Percentiles rank a stretch among this genome's conserved stretches.
Conservation (phyloP, 2,329 filamentous ascomycete genomes). For the Penicillium sp. region DNA sequence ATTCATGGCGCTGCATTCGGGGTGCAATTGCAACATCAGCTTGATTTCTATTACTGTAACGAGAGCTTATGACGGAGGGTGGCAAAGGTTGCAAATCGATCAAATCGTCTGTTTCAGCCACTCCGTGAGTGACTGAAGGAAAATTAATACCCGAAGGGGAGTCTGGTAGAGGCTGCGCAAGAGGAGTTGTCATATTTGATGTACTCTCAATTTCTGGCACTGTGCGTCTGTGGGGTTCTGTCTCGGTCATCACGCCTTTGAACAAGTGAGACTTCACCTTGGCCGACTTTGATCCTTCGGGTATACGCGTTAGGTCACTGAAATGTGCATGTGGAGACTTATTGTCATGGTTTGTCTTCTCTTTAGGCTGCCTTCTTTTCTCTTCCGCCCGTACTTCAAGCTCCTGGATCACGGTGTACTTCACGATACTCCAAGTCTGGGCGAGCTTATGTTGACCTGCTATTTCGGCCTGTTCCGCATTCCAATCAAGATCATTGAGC, state of each 20-base stretch:
- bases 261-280: slow-evolving; percentile 42
- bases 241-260: slow-evolving; percentile 40
- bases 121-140: slow-evolving; percentile 22
- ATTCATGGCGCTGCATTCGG: slow-evolving; percentile 22
- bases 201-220: slow-evolving; percentile 44
- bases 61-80: slow-evolving; percentile 39
- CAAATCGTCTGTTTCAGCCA: slow-evolving; percentile 31
- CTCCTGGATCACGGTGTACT: slow-evolving; percentile 48
- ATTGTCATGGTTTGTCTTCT: slow-evolving; percentile 19
- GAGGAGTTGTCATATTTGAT: slow-evolving; percentile 55
- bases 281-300: slow-evolving; percentile 31
- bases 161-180: slow-evolving; percentile 48
- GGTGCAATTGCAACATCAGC: slow-evolving; percentile 16
- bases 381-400: slow-evolving; percentile 39
- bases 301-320: slow-evolving; percentile 22
- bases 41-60: slow-evolving; percentile 25
- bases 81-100: slow-evolving; percentile 40
- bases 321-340: slow-evolving; percentile 30
- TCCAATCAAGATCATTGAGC: slow-evolving; percentile 48
- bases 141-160: slow-evolving; percentile 29
- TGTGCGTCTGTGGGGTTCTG: slow-evolving; percentile 28
- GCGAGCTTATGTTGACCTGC: slow-evolving; percentile 50
- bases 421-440: slow-evolving; percentile 58
- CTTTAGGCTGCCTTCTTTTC: slow-evolving; percentile 22
- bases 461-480: slow-evolving; percentile 51